Evolutionary conservation across 2,329 filamentous ascomycete species (phyloP).

Genomic region (Colletotrichum karsti): DNA sequence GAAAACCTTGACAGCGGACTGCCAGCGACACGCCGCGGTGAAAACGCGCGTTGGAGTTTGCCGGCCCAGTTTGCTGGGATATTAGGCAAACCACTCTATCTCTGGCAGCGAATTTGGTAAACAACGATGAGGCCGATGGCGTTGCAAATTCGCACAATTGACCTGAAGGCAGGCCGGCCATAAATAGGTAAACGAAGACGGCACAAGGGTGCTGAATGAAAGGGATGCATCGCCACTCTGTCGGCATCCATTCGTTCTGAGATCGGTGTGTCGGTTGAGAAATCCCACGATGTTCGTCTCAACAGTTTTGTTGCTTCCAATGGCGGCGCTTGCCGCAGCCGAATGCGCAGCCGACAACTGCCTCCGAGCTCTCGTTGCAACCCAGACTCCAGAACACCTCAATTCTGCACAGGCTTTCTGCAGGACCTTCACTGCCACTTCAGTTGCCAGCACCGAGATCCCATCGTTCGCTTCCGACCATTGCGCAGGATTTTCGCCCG

Average conservation of each 20-base stretch:
- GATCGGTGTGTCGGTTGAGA: background rate
- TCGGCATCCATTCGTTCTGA: background rate
- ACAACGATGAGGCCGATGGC: no score
- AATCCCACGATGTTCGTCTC: background rate
- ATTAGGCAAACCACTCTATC: background rate
- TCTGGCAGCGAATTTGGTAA: background rate
- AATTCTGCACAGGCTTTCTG: conserved; percentile 41
- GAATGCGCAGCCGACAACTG: conserved; percentile 44
- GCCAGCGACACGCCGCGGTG: no score
- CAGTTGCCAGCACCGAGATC: background rate
- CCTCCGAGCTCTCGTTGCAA: conserved; percentile 43
- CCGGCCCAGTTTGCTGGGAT: no score
- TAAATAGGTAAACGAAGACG: no score
- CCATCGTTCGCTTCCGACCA: background rate
- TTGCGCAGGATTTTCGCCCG: background rate
- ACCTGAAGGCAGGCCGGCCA: no score
- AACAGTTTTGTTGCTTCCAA: background rate
- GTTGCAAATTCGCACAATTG: no score
- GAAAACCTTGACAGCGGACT: no score
- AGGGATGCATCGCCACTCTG: background rate
- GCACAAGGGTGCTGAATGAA: no score
- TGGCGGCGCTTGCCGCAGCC: background rate
- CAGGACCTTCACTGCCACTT: background rate
- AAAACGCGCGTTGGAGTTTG: no score
- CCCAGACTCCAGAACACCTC: conserved; percentile 39